A percentile compares a stretch with the other conserved stretches of the same genome.
Conservation (phyloP, 225 moss, liverwort and hornwort genomes). For the Polytrichum commune region DNA sequence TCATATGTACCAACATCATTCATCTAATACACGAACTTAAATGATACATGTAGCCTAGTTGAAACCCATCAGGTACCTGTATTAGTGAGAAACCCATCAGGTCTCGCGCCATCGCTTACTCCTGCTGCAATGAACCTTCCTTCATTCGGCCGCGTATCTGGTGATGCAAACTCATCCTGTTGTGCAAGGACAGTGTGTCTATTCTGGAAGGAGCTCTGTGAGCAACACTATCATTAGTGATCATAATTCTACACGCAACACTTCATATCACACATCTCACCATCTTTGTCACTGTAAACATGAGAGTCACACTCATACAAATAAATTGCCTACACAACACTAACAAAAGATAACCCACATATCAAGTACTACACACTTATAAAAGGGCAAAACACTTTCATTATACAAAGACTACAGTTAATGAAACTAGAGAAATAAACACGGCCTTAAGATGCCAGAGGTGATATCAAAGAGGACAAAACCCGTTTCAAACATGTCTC, state of each 20-base stretch:
- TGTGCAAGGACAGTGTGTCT: not conserved
- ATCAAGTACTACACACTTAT: no score
- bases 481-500: not conserved
- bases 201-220: not conserved
- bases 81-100: not conserved
- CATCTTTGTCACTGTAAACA: not conserved
- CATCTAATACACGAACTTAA: not conserved
- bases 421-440: not conserved
- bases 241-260: not conserved
- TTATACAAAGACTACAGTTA: no score
- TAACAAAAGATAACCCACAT: no score
- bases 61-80: not conserved
- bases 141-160: constrained; percentile 5
- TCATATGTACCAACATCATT: not conserved
- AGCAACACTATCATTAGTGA: constrained; percentile 1
- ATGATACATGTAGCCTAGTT: not conserved
- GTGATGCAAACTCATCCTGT: no score
- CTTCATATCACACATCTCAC: not conserved
- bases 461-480: not conserved
- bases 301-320: no score
- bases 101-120: not conserved
- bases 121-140: not conserved
- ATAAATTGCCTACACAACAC: no score
- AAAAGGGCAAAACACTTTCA: no score
- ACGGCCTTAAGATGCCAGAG: not conserved